Base-by-base conservation (phyloP, 306 rosid genomes). In the Castanospermum australe region DNA sequence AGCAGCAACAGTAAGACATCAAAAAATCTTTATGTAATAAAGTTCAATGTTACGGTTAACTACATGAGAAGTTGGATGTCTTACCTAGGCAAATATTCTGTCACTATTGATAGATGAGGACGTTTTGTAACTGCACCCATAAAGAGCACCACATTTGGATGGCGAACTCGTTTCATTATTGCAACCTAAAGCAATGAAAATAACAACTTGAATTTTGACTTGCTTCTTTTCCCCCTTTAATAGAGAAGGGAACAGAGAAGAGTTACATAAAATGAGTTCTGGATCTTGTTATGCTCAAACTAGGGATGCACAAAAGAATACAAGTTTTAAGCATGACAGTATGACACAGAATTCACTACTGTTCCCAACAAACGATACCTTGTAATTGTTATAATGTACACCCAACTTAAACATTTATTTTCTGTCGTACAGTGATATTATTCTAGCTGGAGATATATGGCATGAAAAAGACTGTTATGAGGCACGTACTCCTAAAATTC, bases 71-170 rank as follows among this genome's bases (percentile, higher is more conserved):
- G 13, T 44, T 55, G 14, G 24, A 76, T 67, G 22, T 18, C 75
- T 75, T 87, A 92, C 98, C 98, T 84, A 4, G 97, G 98, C 67
- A 94, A 78, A 80, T 94, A 94, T 79, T 94, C 98, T 24, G 98
- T 94, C 83, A 94, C 98, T 50, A 92, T 94, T 32, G 97, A 94
- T 59, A 94, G 84, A 89, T 94, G 92, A 6, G 98, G 98, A 67
- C 94, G 88, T 75, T 89, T 90, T 22, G 98, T 94, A 70, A 92
- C 98, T 0, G 97, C 97, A 74, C 98, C 98, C 98, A 94, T 94
- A 90, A 94, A 94, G 32, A 94, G 97, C 48, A 94, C 98, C 75
- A 94, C 91, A 82, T 92, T 94, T 64, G 98, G 98, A 89, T 92
- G 98, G 65, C 98, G 94, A 0, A 94, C 91, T 24, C 94, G 94